A percentile compares a stretch with the other conserved stretches of the same genome.
phyloP scores from a whole-genome alignment of 2,329 filamentous ascomycete species.

The Immersiporthe knoxdaviesiana region DNA sequence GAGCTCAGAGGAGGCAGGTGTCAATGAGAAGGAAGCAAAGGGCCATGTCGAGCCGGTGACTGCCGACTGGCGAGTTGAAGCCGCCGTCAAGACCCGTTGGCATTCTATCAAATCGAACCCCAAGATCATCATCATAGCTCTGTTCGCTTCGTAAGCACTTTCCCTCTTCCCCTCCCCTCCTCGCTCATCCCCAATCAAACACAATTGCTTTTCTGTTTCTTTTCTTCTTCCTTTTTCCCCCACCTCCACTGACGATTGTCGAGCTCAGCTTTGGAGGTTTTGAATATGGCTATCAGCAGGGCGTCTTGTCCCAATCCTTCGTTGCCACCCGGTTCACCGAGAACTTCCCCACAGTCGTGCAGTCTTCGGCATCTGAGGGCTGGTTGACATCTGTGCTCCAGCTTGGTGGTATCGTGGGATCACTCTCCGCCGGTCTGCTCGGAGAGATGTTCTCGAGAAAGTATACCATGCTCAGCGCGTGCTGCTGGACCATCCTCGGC shows the following conservation, averaged over 20 bases:
- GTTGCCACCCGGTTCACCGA: conserved; percentile 55
- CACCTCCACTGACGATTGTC: background rate
- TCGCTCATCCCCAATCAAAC: background rate
- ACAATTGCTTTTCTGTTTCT: no score
- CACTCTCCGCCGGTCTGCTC: conserved; percentile 50
- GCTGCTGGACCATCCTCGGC: conserved; percentile 50
- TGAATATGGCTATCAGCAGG: conserved; percentile 59
- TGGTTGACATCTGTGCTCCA: conserved; percentile 57
- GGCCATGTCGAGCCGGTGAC: conserved; percentile 14
- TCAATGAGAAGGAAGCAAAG: background rate
- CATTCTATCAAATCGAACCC: conserved; percentile 21
- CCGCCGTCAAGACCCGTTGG: conserved; percentile 26
- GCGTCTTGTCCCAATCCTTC: conserved; percentile 56
- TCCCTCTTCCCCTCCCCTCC: background rate
- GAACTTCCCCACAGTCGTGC: conserved; percentile 52
- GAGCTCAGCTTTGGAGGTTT: conserved; percentile 52
- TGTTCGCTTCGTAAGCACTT: conserved; percentile 24
- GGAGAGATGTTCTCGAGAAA: conserved; percentile 54
- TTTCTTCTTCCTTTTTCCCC: no score
- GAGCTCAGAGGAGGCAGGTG: background rate
- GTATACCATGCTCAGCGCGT: conserved; percentile 55
- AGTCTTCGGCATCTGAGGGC: conserved; percentile 50
- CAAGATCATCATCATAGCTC: conserved; percentile 27
- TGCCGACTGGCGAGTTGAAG: conserved; percentile 17
- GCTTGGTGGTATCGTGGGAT: conserved; percentile 53